Conservation (phyloP, 139 green algal genomes). For the Trebouxia sp. region DNA sequence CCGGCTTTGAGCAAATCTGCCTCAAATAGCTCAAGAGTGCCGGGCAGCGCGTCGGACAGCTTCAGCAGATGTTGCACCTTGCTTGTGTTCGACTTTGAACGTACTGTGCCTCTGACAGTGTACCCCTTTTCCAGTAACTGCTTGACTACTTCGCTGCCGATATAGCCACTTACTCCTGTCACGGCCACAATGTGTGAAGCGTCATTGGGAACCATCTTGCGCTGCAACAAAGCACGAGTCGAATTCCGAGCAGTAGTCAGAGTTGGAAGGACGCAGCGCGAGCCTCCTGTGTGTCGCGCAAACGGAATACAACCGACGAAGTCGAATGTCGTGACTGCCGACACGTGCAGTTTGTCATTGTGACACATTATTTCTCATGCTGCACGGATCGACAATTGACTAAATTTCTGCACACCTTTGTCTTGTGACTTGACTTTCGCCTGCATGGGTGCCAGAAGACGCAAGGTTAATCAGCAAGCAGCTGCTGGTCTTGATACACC, state of each 20-base stretch:
- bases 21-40: conserved; percentile 29
- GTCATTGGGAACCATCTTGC: background rate
- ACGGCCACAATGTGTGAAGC: background rate
- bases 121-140: conserved; percentile 58
- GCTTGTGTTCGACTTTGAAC: conserved; percentile 22
- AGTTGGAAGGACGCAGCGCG: too few species aligned
- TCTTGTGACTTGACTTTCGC: too few species aligned
- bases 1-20: conserved; percentile 31
- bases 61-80: conserved; percentile 7
- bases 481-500: background rate
- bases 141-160: conserved; percentile 55
- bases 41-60: conserved; percentile 20
- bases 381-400: too few species aligned
- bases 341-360: too few species aligned
- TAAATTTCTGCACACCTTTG: too few species aligned
- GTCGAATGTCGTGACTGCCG: too few species aligned
- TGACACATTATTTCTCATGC: too few species aligned
- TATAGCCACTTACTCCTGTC: conserved; percentile 35
- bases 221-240: too few species aligned
- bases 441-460: conserved; percentile 26
- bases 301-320: too few species aligned
- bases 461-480: conserved; percentile 25
- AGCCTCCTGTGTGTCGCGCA: too few species aligned
- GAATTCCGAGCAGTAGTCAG: too few species aligned
- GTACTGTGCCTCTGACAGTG: conserved; percentile 49